Evolutionary conservation across 2,329 filamentous ascomycete genomes (phyloP).

Genomic region (Pyrenophora seminiperda): DNA sequence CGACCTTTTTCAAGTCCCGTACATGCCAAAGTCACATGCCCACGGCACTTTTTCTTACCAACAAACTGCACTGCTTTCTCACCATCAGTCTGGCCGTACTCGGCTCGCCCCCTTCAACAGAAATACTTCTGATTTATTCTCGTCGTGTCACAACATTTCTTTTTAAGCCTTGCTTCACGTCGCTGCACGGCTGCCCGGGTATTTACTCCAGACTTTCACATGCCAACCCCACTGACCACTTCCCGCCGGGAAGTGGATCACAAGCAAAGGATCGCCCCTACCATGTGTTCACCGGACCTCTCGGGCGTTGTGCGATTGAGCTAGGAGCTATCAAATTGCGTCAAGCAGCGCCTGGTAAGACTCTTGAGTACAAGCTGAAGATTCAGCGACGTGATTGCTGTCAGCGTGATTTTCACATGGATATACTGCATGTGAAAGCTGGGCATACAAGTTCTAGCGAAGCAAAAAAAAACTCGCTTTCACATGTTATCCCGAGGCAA

Average conservation of each 20-base stretch:
- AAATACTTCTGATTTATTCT: too few relatives aligned
- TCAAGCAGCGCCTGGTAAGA: background rate
- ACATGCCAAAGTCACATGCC: too few relatives aligned
- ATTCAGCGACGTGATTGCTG: background rate
- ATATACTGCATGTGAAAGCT: background rate
- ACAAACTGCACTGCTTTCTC: background rate
- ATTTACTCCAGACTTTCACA: constrained; percentile 32
- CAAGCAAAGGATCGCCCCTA: constrained; percentile 24
- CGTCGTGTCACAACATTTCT: too few relatives aligned
- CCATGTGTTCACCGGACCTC: constrained; percentile 8
- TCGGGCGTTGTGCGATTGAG: constrained; percentile 2
- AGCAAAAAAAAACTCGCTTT: background rate
- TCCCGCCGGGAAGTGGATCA: constrained; percentile 16
- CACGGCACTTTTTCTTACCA: background rate
- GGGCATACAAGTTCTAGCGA: background rate
- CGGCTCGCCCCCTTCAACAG: too few relatives aligned
- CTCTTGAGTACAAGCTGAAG: background rate
- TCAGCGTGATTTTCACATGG: too few relatives aligned
- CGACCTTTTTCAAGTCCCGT: too few relatives aligned
- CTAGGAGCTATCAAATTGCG: background rate
- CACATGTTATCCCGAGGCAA: background rate
- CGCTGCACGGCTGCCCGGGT: background rate
- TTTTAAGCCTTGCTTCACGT: too few relatives aligned
- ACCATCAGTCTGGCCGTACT: too few relatives aligned
- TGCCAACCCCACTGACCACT: constrained; percentile 18